phyloP scores from a whole-genome alignment of 768 basidiomycete genomes.

The Mycena polygramma region DNA sequence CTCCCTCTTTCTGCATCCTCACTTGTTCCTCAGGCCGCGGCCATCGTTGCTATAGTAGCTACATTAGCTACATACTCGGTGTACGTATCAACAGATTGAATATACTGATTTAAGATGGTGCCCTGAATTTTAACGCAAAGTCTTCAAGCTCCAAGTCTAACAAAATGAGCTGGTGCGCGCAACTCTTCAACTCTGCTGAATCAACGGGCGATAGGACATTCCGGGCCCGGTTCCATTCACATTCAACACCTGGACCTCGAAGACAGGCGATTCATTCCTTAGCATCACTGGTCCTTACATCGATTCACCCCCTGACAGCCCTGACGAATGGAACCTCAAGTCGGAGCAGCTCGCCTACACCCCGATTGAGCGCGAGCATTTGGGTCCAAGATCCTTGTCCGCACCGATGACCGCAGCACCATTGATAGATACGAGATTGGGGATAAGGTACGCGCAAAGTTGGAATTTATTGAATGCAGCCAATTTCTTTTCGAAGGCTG shows the following conservation, averaged over 20 bases:
- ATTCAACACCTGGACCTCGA: slow-evolving; percentile 37
- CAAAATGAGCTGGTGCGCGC: too few relatives aligned
- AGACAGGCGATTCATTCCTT: slow-evolving; percentile 35
- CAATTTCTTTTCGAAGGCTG: slow-evolving; percentile 37
- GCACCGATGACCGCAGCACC: too few relatives aligned
- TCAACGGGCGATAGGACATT: slow-evolving; percentile 21
- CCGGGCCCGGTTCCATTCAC: slow-evolving; percentile 33
- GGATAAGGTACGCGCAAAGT: slow-evolving; percentile 37
- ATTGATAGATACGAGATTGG: slow-evolving; percentile 39
- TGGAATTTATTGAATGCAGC: slow-evolving; percentile 9
- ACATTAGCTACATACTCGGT: too few relatives aligned
- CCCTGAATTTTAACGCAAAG: too few relatives aligned
- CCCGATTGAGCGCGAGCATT: slow-evolving; percentile 23
- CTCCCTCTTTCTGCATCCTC: too few relatives aligned
- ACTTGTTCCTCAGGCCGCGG: too few relatives aligned
- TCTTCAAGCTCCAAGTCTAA: too few relatives aligned
- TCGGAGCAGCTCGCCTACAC: slow-evolving; percentile 32
- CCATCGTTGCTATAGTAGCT: too few relatives aligned
- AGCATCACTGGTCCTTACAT: slow-evolving; percentile 40
- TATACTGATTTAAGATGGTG: too few relatives aligned
- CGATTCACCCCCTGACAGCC: slow-evolving; percentile 14
- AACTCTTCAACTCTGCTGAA: too few relatives aligned
- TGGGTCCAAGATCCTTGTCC: slow-evolving; percentile 34
- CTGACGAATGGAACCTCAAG: slow-evolving; percentile 24
- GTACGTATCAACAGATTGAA: too few relatives aligned